These are phyloP conservation scores for Trichoderma virens DNA, from an alignment of 495 filamentous ascomycete species.

Conservation along the genomic window DNA sequence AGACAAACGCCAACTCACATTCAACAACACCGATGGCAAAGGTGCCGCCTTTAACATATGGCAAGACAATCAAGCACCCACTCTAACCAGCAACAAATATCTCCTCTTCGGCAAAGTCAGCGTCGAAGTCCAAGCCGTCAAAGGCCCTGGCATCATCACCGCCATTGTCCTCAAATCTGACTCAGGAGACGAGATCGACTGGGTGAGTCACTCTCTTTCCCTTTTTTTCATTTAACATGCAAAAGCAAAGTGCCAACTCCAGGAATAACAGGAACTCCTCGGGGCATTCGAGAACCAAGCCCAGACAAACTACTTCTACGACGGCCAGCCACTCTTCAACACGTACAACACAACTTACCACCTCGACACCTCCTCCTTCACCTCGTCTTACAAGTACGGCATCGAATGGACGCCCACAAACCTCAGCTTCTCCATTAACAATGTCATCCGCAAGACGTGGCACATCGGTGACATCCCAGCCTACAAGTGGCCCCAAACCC, in stretches of 20 bases:
- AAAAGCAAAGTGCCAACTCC: too few species aligned
- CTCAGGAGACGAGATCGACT: conserved; percentile 92
- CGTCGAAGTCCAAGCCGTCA: conserved; percentile 56
- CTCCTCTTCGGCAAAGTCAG: conserved; percentile 77
- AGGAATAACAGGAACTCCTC: conserved; percentile 55
- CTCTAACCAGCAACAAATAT: conserved; percentile 60
- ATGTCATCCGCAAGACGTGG: conserved; percentile 9
- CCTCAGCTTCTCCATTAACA: conserved; percentile 11
- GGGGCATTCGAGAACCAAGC: conserved; percentile 56
- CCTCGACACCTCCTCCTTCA: conserved; percentile 47
- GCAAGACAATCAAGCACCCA: conserved; percentile 68
- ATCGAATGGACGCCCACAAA: conserved; percentile 9
- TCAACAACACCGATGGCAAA: conserved; percentile 54
- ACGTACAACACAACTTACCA: conserved; percentile 67
- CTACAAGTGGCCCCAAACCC: conserved; percentile 9
- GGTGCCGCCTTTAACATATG: conserved; percentile 72
- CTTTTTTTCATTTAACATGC: too few species aligned
- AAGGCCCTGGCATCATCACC: conserved; percentile 67
- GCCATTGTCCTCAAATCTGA: conserved; percentile 84
- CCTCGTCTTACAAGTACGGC: conserved; percentile 52
- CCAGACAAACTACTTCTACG: conserved; percentile 92
- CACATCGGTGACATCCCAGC: conserved; percentile 3
- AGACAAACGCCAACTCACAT: conserved; percentile 9
- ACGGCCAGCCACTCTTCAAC: conserved; percentile 61
- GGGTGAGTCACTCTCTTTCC: conserved; percentile 41